A percentile compares a stretch with the other conserved stretches of the same genome.
Conservation (phyloP, 2,329 filamentous ascomycete species). For the Talaromyces piceae region DNA sequence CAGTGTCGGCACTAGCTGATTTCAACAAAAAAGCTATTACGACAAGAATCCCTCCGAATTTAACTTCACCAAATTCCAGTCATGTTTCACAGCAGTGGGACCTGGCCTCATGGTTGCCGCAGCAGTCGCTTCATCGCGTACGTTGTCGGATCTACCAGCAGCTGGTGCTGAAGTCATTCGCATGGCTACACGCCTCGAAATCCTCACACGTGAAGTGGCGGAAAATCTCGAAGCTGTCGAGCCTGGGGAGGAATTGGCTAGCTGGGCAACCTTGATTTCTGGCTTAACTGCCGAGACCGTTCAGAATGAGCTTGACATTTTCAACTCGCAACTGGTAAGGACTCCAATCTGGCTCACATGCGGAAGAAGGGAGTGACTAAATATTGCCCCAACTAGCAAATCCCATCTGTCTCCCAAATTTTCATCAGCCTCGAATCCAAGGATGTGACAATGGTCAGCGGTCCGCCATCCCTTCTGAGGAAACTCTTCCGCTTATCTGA, state of each 20-base stretch:
- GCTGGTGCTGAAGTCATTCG: neutral
- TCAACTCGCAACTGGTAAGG: neutral
- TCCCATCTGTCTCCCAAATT: neutral
- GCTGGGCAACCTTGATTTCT: constrained; percentile 1
- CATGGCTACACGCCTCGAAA: neutral
- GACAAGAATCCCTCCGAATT: constrained; percentile 1
- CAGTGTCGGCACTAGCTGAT: neutral
- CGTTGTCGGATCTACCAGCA: neutral
- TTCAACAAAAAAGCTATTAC: neutral
- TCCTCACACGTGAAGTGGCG: constrained; percentile 2
- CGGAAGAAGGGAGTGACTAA: neutral
- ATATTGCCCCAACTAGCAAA: neutral
- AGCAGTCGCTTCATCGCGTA: neutral
- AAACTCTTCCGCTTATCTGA: neutral
- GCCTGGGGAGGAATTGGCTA: neutral
- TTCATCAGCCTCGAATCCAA: neutral
- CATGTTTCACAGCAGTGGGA: neutral
- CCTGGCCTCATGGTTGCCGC: constrained; percentile 1
- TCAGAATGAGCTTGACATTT: neutral
- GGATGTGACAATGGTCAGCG: neutral
- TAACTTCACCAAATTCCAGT: neutral
- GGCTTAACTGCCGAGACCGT: neutral
- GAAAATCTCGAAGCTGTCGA: neutral
- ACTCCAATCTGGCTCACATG: neutral
- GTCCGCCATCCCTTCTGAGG: neutral